These are phyloP conservation scores for Trichoderma asperellum DNA, from an alignment of 2,329 filamentous ascomycete genomes.

Conservation along the genomic window DNA sequence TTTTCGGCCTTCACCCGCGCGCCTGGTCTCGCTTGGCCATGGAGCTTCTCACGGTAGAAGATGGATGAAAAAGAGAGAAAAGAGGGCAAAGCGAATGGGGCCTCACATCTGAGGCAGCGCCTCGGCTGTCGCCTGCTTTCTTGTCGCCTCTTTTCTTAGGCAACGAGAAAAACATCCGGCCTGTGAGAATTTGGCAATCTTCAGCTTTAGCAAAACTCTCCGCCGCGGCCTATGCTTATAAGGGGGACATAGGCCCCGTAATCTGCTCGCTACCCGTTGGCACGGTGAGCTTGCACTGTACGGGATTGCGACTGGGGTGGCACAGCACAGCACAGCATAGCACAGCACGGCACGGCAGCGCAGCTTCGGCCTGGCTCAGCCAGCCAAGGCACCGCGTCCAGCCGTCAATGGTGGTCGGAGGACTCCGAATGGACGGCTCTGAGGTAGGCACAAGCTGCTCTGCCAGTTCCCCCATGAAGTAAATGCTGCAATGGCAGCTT, in stretches of 20 bases:
- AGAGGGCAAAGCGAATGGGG: neutral
- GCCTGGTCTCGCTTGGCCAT: neutral
- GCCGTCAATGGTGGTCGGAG: constrained; percentile 9
- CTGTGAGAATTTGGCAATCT: constrained; percentile 23
- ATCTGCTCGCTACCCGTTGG: constrained; percentile 7
- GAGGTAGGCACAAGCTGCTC: neutral
- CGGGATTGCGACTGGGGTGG: constrained; percentile 16
- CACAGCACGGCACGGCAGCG: constrained; percentile 8
- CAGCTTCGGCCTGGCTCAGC: neutral
- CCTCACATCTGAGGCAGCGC: constrained; percentile 18
- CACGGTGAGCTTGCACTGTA: constrained; percentile 13
- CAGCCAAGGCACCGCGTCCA: neutral
- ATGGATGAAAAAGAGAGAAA: neutral
- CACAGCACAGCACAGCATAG: constrained; percentile 3
- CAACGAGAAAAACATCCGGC: neutral
- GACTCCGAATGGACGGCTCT: neutral
- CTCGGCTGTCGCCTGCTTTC: neutral
- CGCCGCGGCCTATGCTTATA: constrained; percentile 10
- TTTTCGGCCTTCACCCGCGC: neutral
- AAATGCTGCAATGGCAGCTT: neutral
- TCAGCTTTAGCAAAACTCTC: neutral
- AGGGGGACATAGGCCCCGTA: neutral
- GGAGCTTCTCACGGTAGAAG: neutral
- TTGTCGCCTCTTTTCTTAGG: constrained; percentile 19
- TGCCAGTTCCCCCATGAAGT: neutral